These are phyloP conservation scores for Heterobasidion parviporum DNA, from an alignment of 1,284 basidiomycete species.

Conservation along the genomic window DNA sequence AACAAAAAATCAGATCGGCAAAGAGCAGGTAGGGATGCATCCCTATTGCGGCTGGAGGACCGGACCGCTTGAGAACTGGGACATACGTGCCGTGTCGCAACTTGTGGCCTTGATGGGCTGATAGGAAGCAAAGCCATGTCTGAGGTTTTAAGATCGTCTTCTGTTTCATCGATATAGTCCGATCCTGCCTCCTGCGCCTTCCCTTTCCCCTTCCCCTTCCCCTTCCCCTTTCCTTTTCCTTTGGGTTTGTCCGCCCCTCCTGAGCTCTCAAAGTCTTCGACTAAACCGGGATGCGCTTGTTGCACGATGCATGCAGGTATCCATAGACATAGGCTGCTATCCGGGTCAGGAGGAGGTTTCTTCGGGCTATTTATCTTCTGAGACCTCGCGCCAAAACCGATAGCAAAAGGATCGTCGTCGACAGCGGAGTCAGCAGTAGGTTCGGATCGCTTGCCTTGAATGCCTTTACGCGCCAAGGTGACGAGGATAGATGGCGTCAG, in stretches of 20 bases:
- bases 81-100: too few relatives aligned
- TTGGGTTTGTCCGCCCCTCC: conserved; percentile 11
- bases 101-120: too few relatives aligned
- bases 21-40: neutral
- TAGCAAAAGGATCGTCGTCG: conserved; percentile 8
- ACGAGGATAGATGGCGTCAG: conserved; percentile 32
- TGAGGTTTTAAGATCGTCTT: too few relatives aligned
- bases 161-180: conserved; percentile 4
- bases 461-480: conserved; percentile 25
- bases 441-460: conserved; percentile 28
- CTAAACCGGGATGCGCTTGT: conserved; percentile 35
- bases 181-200: neutral
- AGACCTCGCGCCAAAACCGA: conserved; percentile 4
- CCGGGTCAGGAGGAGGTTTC: conserved; percentile 21
- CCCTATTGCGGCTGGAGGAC: neutral
- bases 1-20: conserved; percentile 8
- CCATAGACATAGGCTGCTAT: conserved; percentile 28
- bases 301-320: conserved; percentile 34
- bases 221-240: conserved; percentile 9
- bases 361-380: conserved; percentile 8
- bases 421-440: conserved; percentile 9
- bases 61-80: neutral
- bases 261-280: conserved; percentile 21
- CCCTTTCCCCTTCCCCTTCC: conserved; percentile 10
- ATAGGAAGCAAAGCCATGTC: too few relatives aligned